Base-by-base conservation (phyloP, 2,329 filamentous ascomycete genomes). In the Penicillium sumatraense region DNA sequence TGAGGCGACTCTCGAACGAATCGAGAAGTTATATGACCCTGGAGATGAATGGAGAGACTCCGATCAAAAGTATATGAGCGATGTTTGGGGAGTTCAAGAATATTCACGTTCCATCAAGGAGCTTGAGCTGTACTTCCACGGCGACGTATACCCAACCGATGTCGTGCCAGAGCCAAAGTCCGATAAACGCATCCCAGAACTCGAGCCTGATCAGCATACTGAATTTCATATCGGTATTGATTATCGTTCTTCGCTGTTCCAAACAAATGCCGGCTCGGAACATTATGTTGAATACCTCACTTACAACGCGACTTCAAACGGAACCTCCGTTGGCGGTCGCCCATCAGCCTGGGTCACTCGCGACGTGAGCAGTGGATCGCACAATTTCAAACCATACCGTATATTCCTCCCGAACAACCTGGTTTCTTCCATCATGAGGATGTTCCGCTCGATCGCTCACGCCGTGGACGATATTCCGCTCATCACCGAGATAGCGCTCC, bases 31-130 rank as follows among this genome's bases (percentile, higher is more conserved):
- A n/a, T 60, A 60, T 42, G 38, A 57, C 36, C 48, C 52, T 1
- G 33, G 23, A 6, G 26, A 58, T 16, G 54, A 58, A 16, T 60
- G 41, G 31, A 60, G 52, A 20, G 58, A 60, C 42, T 60, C 58
- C 7, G 58, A 60, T 33, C 58, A 60, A 14, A 53, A 46, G 42
- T 60, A 60, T 36, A 52, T 60, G 54, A 60, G 58, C 14, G 54
- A 60, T 42, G 33, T 60, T 11, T 60, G 58, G 58, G 58, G 58
- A 6, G 49, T 51, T 11, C 58, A 60, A 26, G 58, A 60, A 24
- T 60, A 51, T 35, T 45, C 36, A 33, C 58, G 58, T 16, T 53
- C 51, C 1, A 47, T 60, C 6, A 46, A 50, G 16, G 46, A 36
- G 18, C 38, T 33, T 5, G 38, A 54, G n/a, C 35, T 48, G 4